Conservation (phyloP, 2,329 filamentous ascomycete genomes). For the Botrytis pseudocinerea region DNA sequence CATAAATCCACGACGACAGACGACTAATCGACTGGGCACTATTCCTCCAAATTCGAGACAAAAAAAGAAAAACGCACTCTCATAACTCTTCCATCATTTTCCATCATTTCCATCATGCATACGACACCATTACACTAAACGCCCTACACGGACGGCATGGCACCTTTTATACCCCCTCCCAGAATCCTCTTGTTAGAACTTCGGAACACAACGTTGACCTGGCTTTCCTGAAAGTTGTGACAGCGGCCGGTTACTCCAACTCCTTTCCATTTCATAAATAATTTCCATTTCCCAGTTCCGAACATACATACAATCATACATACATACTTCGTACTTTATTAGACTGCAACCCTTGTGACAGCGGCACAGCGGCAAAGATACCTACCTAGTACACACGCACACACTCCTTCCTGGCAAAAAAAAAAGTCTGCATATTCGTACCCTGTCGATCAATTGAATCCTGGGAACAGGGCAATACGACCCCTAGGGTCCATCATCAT, state of each 20-base stretch:
- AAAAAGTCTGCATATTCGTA: constrained; percentile 2
- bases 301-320: not conserved
- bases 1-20: not conserved
- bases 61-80: not conserved
- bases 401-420: not conserved
- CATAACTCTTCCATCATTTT: not conserved
- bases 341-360: not conserved
- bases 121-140: not conserved
- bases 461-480: not conserved
- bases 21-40: not conserved
- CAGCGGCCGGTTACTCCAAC: not conserved
- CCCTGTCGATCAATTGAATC: constrained; percentile 5
- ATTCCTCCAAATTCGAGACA: not conserved
- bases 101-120: not conserved
- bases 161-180: not conserved
- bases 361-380: not conserved
- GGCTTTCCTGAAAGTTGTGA: not conserved
- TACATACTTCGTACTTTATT: not conserved
- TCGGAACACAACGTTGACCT: not conserved
- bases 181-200: not conserved
- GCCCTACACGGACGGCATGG: not conserved
- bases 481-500: not conserved
- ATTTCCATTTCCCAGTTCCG: not conserved
- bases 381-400: not conserved
- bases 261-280: not conserved